Percentiles rank a stretch among this genome's conserved stretches.
Evolutionary conservation across 305 asterid species (phyloP).

Genomic region (Ajuga reptans): DNA sequence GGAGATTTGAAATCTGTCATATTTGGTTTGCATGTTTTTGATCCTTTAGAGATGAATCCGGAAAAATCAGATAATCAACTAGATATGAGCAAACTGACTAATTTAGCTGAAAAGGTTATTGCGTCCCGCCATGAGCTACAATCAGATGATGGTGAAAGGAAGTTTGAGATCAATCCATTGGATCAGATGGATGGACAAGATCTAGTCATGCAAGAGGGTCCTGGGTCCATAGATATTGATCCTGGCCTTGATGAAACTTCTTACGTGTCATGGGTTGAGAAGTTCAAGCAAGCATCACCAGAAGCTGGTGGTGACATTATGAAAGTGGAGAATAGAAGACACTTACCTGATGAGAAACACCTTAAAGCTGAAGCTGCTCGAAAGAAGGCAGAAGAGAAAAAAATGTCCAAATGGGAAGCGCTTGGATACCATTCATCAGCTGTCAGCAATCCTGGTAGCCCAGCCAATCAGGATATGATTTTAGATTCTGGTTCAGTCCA

Average conservation of each 20-base stretch:
- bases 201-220: slow-evolving; percentile 33
- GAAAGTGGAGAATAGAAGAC: slow-evolving; percentile 41
- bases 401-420: slow-evolving; percentile 71
- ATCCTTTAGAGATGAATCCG: slow-evolving; percentile 42
- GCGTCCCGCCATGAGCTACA: slow-evolving; percentile 42
- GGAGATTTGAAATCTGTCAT: slow-evolving; percentile 72
- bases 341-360: slow-evolving; percentile 46
- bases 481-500: slow-evolving; percentile 62
- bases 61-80: slow-evolving; percentile 43
- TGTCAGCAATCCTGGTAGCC: slow-evolving; percentile 41
- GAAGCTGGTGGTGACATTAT: slow-evolving; percentile 28
- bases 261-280: slow-evolving; percentile 72
- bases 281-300: slow-evolving; percentile 57
- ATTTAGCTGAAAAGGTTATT: slow-evolving; percentile 56
- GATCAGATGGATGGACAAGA: slow-evolving; percentile 35
- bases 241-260: slow-evolving; percentile 78
- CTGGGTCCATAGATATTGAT: slow-evolving; percentile 38
- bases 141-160: slow-evolving; percentile 40
- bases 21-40: slow-evolving; percentile 70
- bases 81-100: slow-evolving; percentile 38
- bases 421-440: slow-evolving; percentile 72
- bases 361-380: slow-evolving; percentile 64
- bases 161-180: slow-evolving; percentile 52
- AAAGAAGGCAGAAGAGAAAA: slow-evolving; percentile 66
- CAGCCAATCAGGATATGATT: slow-evolving; percentile 40